Evolutionary conservation across 257 asterid species (phyloP).

Genomic region (Gentiana straminea): DNA sequence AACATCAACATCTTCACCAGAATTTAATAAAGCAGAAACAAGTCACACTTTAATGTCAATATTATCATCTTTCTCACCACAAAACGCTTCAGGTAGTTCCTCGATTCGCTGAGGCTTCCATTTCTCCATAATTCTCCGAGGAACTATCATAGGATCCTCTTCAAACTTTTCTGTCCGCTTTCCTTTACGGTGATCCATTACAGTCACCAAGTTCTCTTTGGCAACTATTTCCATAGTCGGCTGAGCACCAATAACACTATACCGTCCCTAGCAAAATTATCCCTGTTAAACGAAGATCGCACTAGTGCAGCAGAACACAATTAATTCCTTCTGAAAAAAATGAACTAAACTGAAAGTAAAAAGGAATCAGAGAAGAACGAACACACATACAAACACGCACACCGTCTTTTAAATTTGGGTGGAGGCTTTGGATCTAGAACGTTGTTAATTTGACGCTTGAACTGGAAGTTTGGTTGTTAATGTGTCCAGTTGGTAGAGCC

Average conservation of each 20-base stretch:
- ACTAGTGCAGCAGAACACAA: too few relatives aligned
- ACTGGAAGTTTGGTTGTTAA: too few relatives aligned
- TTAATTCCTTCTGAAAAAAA: too few relatives aligned
- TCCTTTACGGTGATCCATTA: constrained; percentile 68
- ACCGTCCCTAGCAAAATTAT: constrained; percentile 65
- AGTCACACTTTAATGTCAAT: neutral
- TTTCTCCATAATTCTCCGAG: constrained; percentile 75
- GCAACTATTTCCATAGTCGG: constrained; percentile 95
- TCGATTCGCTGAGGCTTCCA: constrained; percentile 85
- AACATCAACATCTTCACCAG: too few relatives aligned
- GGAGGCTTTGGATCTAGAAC: too few relatives aligned
- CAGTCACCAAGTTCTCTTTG: constrained; percentile 71
- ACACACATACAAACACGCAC: too few relatives aligned
- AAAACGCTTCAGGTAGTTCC: constrained; percentile 93
- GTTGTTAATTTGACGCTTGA: too few relatives aligned
- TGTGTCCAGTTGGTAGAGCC: too few relatives aligned
- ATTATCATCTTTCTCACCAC: constrained; percentile 42
- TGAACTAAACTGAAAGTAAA: too few relatives aligned
- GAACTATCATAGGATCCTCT: constrained; percentile 90
- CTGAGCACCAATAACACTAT: constrained; percentile 92
- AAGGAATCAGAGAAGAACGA: too few relatives aligned
- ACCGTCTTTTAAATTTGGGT: too few relatives aligned
- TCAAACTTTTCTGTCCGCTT: constrained; percentile 45
- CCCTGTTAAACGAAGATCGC: constrained; percentile 18
- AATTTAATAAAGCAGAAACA: too few relatives aligned